Evolutionary conservation across 1,284 basidiomycete species (phyloP).

Genomic region (Blastosporella zonata): DNA sequence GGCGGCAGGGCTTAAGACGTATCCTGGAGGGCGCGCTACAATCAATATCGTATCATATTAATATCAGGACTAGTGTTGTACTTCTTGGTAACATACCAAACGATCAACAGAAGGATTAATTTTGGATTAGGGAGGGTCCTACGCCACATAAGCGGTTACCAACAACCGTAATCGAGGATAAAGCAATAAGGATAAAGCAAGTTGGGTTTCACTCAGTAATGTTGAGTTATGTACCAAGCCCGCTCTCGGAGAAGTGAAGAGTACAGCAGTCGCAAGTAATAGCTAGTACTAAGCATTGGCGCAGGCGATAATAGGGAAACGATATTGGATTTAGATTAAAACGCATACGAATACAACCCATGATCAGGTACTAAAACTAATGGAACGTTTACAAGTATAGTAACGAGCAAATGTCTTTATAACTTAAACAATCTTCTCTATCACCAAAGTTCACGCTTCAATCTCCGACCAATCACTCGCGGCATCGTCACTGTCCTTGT

Average conservation of each 20-base stretch:
- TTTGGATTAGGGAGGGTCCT: not conserved
- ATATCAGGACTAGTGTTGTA: constrained; percentile 17
- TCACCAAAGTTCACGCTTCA: constrained; percentile 17
- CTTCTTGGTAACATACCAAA: constrained; percentile 5
- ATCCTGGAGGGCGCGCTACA: not conserved
- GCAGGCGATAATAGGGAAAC: not conserved
- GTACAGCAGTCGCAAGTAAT: too few relatives aligned
- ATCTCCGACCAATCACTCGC: constrained; percentile 31
- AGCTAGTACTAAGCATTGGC: too few relatives aligned
- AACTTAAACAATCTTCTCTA: not conserved
- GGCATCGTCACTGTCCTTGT: constrained; percentile 19
- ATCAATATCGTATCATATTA: constrained; percentile 19
- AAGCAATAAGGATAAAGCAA: not conserved
- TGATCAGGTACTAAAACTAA: not conserved
- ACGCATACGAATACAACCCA: not conserved
- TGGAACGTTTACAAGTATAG: too few relatives aligned
- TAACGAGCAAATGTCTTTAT: not conserved
- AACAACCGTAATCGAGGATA: too few relatives aligned
- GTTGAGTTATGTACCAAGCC: too few relatives aligned
- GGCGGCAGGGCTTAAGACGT: constrained; percentile 44
- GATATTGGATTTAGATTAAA: not conserved
- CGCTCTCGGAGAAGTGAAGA: too few relatives aligned
- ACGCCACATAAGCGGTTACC: not conserved
- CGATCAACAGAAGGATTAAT: not conserved
- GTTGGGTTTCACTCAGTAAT: too few relatives aligned